phyloP scores from a whole-genome alignment of 257 asterid genomes.

The Henckelia pumila region DNA sequence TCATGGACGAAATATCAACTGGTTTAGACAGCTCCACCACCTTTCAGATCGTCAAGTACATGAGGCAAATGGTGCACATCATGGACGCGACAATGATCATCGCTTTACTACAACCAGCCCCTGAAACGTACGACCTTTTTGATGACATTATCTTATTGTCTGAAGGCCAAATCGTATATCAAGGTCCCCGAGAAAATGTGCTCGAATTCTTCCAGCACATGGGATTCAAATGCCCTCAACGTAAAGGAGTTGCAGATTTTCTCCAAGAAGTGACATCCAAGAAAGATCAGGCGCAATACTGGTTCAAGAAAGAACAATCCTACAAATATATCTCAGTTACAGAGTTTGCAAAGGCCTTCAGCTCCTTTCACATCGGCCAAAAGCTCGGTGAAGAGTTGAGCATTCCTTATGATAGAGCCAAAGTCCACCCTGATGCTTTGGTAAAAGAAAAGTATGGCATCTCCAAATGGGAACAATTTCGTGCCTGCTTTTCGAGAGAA shows the following conservation, averaged over 20 bases:
- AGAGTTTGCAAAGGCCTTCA: constrained; percentile 36
- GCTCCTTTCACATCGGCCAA: constrained; percentile 39
- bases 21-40: constrained; percentile 65
- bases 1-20: constrained; percentile 56
- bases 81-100: constrained; percentile 40
- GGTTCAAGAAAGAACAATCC: constrained; percentile 33
- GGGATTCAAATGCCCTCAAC: constrained; percentile 53
- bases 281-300: constrained; percentile 54
- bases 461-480: constrained; percentile 35
- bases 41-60: constrained; percentile 42
- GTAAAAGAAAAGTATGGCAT: constrained; percentile 39
- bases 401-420: constrained; percentile 38
- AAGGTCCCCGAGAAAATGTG: constrained; percentile 50
- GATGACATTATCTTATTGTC: constrained; percentile 49
- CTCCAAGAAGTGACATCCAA: constrained; percentile 56
- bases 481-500: constrained; percentile 43
- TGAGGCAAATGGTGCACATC: constrained; percentile 45
- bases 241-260: constrained; percentile 62
- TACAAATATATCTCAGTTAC: constrained; percentile 37
- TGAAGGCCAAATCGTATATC: constrained; percentile 51
- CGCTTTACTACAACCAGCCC: constrained; percentile 57
- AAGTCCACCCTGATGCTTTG: constrained; percentile 39
- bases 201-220: constrained; percentile 36
- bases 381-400: constrained; percentile 31
- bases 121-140: constrained; percentile 53